Evolutionary conservation across 2,329 filamentous ascomycete species (phyloP).

Genomic region (Trichoderma simmonsii): DNA sequence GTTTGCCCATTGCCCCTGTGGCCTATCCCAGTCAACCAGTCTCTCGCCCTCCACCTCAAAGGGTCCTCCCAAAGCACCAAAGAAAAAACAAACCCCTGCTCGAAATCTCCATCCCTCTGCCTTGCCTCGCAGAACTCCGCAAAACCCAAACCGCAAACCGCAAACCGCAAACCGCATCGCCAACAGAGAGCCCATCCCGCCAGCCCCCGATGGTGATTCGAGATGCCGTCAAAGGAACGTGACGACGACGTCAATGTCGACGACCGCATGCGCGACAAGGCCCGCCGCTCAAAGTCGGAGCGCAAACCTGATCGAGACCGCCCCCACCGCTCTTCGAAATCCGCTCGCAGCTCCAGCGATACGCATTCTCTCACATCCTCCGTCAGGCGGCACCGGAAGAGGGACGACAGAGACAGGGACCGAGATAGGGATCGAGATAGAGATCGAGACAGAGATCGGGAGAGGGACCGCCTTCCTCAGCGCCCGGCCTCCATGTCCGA

Average conservation of each 20-base stretch:
- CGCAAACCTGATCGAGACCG: constrained; percentile 35
- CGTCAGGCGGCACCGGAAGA: constrained; percentile 32
- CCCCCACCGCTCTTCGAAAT: constrained; percentile 33
- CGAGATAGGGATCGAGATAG: constrained; percentile 34
- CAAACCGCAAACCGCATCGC: not conserved
- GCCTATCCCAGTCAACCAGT: not conserved
- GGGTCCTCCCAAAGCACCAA: not conserved
- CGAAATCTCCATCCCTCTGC: not conserved
- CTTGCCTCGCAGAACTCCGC: not conserved
- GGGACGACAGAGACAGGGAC: constrained; percentile 28
- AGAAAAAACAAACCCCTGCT: constrained; percentile 8
- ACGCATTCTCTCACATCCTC: constrained; percentile 39
- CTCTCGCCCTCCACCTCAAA: not conserved
- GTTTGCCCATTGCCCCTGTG: not conserved
- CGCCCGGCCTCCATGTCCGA: constrained; percentile 43
- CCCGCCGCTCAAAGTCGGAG: constrained; percentile 39
- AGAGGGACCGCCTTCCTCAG: constrained; percentile 29
- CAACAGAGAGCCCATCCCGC: not conserved
- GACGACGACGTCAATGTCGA: constrained; percentile 39
- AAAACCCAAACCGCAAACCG: not conserved
- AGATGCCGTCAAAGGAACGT: constrained; percentile 42
- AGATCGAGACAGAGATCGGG: constrained; percentile 35
- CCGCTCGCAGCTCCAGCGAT: constrained; percentile 45
- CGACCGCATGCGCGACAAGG: constrained; percentile 40
- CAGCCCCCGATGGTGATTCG: constrained; percentile 32